Percentiles rank a stretch among this genome's conserved stretches.
These are phyloP conservation scores for Cystobasidium ongulense DNA, from an alignment of 768 basidiomycete genomes.

Conservation along the genomic window DNA sequence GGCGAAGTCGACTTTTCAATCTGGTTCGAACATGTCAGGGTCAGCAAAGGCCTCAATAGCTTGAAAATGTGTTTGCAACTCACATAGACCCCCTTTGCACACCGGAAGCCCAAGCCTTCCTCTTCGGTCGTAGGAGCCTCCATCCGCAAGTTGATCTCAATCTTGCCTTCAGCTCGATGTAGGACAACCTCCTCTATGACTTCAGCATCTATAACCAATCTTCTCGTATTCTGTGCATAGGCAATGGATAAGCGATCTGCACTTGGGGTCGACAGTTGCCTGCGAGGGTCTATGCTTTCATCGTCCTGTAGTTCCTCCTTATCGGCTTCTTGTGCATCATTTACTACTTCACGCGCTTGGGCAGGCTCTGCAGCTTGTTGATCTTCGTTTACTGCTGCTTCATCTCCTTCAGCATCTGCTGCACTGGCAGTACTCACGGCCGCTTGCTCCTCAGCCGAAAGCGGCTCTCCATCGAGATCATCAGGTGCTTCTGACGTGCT, in stretches of 20 bases:
- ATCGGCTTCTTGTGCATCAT: not conserved
- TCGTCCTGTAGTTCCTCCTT: not conserved
- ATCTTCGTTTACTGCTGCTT: not conserved
- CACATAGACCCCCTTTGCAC: conserved; percentile 67
- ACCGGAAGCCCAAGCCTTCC: conserved; percentile 33
- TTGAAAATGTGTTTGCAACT: conserved; percentile 41
- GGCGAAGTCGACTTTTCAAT: conserved; percentile 39
- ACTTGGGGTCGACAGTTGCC: conserved; percentile 24
- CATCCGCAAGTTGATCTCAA: conserved; percentile 58
- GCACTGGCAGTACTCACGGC: not conserved
- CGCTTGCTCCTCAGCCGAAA: not conserved
- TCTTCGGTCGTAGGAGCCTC: conserved; percentile 23
- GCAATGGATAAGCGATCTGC: conserved; percentile 68
- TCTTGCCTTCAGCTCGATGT: conserved; percentile 69
- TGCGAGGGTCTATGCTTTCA: not conserved
- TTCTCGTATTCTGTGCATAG: conserved; percentile 76
- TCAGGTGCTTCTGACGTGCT: not conserved
- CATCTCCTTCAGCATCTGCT: not conserved
- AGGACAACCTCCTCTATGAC: conserved; percentile 73
- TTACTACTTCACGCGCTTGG: not conserved
- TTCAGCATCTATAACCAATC: conserved; percentile 81
- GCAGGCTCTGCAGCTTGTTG: too few relatives aligned
- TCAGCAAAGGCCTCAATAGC: not conserved
- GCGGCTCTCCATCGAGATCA: conserved; percentile 9
- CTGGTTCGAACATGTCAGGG: not conserved